Conservation (phyloP, 2,329 filamentous ascomycete species). For the Diatrype stigma region DNA sequence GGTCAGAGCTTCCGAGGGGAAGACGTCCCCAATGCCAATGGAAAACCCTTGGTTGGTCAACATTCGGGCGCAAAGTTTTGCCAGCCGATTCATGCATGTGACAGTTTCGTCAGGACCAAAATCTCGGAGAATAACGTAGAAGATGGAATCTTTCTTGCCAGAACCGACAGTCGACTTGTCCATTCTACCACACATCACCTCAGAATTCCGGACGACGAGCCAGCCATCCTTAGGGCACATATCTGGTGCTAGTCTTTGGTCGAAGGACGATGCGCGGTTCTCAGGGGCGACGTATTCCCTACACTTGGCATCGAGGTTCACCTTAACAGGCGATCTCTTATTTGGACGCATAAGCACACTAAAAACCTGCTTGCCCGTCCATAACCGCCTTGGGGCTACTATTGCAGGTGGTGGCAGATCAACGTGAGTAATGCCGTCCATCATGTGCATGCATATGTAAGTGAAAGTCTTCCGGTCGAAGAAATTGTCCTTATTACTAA, state of each 20-base stretch:
- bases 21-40: constrained; percentile 93
- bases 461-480: constrained; percentile 85
- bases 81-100: constrained; percentile 87
- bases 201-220: constrained; percentile 90
- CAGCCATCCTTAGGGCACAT: constrained; percentile 86
- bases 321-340: constrained; percentile 71
- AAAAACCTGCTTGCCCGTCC: constrained; percentile 98
- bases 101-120: constrained; percentile 88
- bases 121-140: constrained; percentile 94
- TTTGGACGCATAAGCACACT: constrained; percentile 88
- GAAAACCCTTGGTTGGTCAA: constrained; percentile 92
- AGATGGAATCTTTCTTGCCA: constrained; percentile 96
- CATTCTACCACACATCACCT: constrained; percentile 96
- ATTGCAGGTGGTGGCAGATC: constrained; percentile 86
- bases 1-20: constrained; percentile 68
- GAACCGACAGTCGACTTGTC: constrained; percentile 97
- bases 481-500: constrained; percentile 91
- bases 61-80: constrained; percentile 83
- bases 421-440: constrained; percentile 71
- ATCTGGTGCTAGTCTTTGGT: constrained; percentile 51
- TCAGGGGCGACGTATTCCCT: constrained; percentile 57
- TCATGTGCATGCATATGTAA: constrained; percentile 91
- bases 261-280: constrained; percentile 51
- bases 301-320: constrained; percentile 93
- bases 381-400: constrained; percentile 77